Evolutionary conservation across 2,329 filamentous ascomycete species (phyloP).

Genomic region (Mycogone perniciosa): DNA sequence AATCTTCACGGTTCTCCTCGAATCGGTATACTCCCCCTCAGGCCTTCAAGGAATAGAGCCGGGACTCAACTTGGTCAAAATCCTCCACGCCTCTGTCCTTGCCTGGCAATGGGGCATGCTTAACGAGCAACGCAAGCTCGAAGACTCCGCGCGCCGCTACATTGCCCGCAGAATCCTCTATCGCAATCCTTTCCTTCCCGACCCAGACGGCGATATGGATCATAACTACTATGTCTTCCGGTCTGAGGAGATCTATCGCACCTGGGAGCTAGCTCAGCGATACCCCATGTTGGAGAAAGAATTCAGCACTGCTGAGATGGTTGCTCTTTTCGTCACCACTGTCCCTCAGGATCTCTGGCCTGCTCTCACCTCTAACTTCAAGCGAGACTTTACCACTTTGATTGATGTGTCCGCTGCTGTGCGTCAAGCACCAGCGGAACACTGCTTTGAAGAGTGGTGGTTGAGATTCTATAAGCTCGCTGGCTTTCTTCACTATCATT

Average conservation of each 20-base stretch:
- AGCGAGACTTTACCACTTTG: constrained; percentile 5
- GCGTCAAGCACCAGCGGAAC: constrained; percentile 2
- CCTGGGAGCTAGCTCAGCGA: constrained; percentile 13
- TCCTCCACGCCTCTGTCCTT: constrained; percentile 15
- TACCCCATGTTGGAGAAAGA: not conserved
- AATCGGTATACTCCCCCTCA: constrained; percentile 11
- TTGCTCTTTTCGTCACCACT: constrained; percentile 8
- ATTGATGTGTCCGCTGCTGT: constrained; percentile 2
- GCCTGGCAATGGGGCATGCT: constrained; percentile 15
- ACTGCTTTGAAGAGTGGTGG: constrained; percentile 12
- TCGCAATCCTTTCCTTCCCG: constrained; percentile 15
- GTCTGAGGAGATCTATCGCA: constrained; percentile 21
- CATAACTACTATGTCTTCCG: constrained; percentile 16
- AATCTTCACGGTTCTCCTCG: constrained; percentile 19
- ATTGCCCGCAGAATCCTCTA: constrained; percentile 18
- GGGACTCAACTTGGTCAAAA: constrained; percentile 18
- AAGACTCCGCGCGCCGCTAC: constrained; percentile 17
- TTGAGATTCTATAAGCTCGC: constrained; percentile 8
- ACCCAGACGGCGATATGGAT: constrained; percentile 18
- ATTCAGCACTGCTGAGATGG: constrained; percentile 5
- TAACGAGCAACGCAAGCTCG: constrained; percentile 16
- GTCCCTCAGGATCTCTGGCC: constrained; percentile 14
- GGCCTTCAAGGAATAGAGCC: constrained; percentile 18
- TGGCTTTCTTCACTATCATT: constrained; percentile 11
- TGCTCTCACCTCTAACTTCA: constrained; percentile 13